Conservation (phyloP, 1,139 yeast genomes). For the Pichia terricola region DNA sequence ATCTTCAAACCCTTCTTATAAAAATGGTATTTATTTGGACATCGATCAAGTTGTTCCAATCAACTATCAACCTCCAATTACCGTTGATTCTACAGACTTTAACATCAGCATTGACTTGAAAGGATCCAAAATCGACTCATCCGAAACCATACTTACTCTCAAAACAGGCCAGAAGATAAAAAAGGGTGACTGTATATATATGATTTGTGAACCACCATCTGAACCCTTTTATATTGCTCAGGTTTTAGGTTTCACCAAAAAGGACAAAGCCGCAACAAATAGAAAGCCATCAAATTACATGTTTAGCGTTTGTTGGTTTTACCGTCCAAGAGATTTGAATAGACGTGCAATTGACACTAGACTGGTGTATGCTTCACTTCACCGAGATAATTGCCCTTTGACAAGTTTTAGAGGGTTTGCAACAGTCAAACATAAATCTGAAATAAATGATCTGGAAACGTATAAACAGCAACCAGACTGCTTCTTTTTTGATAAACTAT, state of each 20-base stretch:
- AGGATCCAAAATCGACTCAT: slow-evolving; percentile 20
- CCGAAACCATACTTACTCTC: slow-evolving; percentile 13
- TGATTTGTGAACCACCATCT: slow-evolving; percentile 90
- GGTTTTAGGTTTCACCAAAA: slow-evolving; percentile 62
- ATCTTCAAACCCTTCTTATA: neutral
- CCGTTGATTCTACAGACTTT: slow-evolving; percentile 16
- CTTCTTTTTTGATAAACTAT: slow-evolving; percentile 80
- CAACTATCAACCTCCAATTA: slow-evolving; percentile 26
- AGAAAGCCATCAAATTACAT: slow-evolving; percentile 39
- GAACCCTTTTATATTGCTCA: slow-evolving; percentile 90
- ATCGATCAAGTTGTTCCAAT: slow-evolving; percentile 24
- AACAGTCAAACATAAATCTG: slow-evolving; percentile 56
- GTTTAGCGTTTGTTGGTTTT: slow-evolving; percentile 84
- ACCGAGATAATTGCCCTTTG: slow-evolving; percentile 76
- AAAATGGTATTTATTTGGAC: slow-evolving; percentile 11
- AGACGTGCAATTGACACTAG: slow-evolving; percentile 63
- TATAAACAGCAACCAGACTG: slow-evolving; percentile 53
- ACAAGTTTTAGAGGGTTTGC: slow-evolving; percentile 70
- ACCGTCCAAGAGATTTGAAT: slow-evolving; percentile 79
- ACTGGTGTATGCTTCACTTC: slow-evolving; percentile 74
- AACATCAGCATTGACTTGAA: slow-evolving; percentile 20
- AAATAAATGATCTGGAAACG: slow-evolving; percentile 44
- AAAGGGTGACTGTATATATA: slow-evolving; percentile 66
- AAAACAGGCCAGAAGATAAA: slow-evolving; percentile 26
- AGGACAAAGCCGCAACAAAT: slow-evolving; percentile 19